These are phyloP conservation scores for Mycena alexandri DNA, from an alignment of 768 basidiomycete species.

Conservation along the genomic window DNA sequence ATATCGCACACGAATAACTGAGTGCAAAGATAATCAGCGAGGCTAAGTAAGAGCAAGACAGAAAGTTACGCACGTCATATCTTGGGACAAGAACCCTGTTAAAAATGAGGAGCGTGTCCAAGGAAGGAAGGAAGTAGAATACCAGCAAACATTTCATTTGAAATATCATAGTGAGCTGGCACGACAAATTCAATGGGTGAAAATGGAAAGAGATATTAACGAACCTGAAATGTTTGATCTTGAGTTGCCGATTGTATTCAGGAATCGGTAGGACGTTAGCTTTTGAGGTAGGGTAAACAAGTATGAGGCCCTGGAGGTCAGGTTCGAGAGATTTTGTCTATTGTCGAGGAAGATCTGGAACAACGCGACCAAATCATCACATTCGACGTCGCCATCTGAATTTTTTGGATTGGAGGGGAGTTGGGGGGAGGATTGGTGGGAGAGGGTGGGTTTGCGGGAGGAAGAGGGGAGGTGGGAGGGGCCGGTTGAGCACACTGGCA, in stretches of 20 bases:
- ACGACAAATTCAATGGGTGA: background rate
- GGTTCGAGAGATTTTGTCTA: conserved; percentile 59
- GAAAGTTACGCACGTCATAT: conserved; percentile 68
- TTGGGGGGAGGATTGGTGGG: too few species aligned
- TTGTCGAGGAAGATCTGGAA: conserved; percentile 81
- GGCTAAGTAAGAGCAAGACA: background rate
- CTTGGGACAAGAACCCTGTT: conserved; percentile 68
- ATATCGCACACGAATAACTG: conserved; percentile 74
- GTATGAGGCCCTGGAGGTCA: conserved; percentile 64
- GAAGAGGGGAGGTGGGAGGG: too few species aligned
- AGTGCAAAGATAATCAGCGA: background rate
- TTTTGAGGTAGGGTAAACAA: conserved; percentile 67
- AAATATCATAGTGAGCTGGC: conserved; percentile 80
- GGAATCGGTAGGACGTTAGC: conserved; percentile 70
- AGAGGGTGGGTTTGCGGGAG: too few species aligned
- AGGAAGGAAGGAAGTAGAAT: conserved; percentile 27
- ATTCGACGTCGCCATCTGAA: conserved; percentile 78
- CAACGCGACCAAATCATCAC: conserved; percentile 71
- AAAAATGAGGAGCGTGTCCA: conserved; percentile 10
- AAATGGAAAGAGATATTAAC: background rate
- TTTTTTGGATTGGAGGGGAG: too few species aligned
- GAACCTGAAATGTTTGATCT: conserved; percentile 69
- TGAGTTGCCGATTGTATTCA: conserved; percentile 75
- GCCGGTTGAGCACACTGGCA: too few species aligned
- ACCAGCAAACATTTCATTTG: conserved; percentile 81